Conservation (phyloP, 2,329 filamentous ascomycete genomes). For the Aureobasidium pullulans region DNA sequence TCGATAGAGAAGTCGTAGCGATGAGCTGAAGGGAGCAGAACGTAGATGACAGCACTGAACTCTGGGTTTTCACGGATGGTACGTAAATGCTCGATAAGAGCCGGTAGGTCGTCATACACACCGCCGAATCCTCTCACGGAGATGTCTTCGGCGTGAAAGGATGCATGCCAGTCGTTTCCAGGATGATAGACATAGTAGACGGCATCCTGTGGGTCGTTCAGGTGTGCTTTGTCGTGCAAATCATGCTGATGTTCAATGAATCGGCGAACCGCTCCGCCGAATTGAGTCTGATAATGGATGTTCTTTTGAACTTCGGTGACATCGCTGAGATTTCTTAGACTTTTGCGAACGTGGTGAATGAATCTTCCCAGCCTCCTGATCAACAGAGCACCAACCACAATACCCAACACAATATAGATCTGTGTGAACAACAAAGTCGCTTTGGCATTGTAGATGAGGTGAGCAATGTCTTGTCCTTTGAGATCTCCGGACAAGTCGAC, state of each 20-base stretch:
- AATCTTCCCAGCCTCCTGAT: constrained; percentile 8
- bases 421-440: constrained; percentile 3
- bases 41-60: not conserved
- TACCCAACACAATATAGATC: constrained; percentile 1
- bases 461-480: not conserved
- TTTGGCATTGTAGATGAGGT: constrained; percentile 9
- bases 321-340: not conserved
- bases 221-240: not conserved
- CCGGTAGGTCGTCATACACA: not conserved
- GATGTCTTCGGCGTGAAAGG: not conserved
- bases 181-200: constrained; percentile 9
- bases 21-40: not conserved
- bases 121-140: not conserved
- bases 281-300: constrained; percentile 5
- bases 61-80: not conserved
- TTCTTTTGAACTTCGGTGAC: not conserved
- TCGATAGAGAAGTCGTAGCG: not conserved
- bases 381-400: constrained; percentile 1
- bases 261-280: not conserved
- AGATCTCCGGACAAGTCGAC: constrained; percentile 5
- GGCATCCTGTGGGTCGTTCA: not conserved
- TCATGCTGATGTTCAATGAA: constrained; percentile 2
- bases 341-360: constrained; percentile 1
- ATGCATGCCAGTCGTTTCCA: constrained; percentile 7
- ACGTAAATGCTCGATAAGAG: not conserved